Conservation (phyloP, 306 rosid genomes). For the Prunus kanzakura region DNA sequence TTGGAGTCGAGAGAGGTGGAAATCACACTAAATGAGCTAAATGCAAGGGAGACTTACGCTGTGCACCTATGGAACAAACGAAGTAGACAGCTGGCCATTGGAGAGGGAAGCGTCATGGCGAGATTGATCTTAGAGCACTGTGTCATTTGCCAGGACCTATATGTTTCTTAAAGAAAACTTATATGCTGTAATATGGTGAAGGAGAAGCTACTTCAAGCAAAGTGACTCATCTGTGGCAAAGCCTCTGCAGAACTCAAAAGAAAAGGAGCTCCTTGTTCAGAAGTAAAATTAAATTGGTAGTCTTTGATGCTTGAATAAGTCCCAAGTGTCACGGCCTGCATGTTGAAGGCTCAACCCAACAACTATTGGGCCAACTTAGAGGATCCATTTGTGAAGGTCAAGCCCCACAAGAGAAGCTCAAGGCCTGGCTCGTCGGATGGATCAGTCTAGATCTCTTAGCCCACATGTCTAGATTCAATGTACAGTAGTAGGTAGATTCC, state of each 20-base stretch:
- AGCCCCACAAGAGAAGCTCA: no score
- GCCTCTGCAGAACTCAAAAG: not conserved
- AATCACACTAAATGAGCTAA: constrained; percentile 36
- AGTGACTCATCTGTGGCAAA: not conserved
- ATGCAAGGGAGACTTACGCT: constrained; percentile 33
- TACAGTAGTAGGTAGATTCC: no score
- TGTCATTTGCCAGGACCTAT: constrained; percentile 31
- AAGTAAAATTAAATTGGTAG: not conserved
- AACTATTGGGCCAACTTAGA: no score
- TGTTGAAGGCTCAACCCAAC: no score
- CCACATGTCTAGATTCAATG: no score
- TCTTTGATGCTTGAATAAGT: not conserved
- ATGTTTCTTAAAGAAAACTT: constrained; percentile 2
- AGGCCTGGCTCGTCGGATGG: no score
- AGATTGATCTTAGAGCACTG: constrained; percentile 38
- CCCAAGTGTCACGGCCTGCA: not conserved
- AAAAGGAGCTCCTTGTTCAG: not conserved
- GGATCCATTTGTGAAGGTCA: no score
- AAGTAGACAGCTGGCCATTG: constrained; percentile 33
- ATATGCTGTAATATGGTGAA: not conserved
- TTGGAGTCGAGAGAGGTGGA: constrained; percentile 40
- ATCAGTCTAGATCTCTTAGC: no score
- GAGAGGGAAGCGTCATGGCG: constrained; percentile 52
- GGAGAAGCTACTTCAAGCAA: not conserved
- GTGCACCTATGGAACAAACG: constrained; percentile 56